These are phyloP conservation scores for Lasiodiplodia citricola DNA, from an alignment of 2,329 filamentous ascomycete genomes.

Conservation along the genomic window DNA sequence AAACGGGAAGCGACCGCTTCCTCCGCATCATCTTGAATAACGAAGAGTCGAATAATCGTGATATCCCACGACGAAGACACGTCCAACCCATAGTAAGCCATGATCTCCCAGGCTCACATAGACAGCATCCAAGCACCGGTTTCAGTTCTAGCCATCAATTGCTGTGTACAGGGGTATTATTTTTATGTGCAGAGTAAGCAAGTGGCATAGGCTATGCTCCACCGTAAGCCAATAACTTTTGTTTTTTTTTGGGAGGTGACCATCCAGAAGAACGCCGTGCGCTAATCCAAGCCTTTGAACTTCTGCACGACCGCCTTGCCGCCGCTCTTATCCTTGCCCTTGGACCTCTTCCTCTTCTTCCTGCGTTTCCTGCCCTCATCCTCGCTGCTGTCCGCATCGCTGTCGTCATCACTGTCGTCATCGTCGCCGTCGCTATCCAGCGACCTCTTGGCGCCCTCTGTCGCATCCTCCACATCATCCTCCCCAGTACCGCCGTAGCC, in stretches of 20 bases:
- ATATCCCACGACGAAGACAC: no score
- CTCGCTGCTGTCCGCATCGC: slow-evolving; percentile 42
- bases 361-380: slow-evolving; percentile 52
- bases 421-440: slow-evolving; percentile 49
- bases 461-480: slow-evolving; percentile 36
- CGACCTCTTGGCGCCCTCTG: slow-evolving; percentile 38
- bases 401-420: slow-evolving; percentile 35
- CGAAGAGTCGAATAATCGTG: no score
- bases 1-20: no score
- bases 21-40: no score
- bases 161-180: slow-evolving; percentile 14
- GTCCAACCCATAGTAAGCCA: no score
- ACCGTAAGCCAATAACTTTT: not conserved
- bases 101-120: no score
- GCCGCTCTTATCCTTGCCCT: slow-evolving; percentile 40
- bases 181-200: not conserved
- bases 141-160: not conserved
- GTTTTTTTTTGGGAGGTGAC: not conserved
- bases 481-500: slow-evolving; percentile 53
- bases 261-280: not conserved
- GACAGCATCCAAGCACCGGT: not conserved
- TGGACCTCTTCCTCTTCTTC: slow-evolving; percentile 51
- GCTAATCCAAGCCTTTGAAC: slow-evolving; percentile 40
- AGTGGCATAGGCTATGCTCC: not conserved
- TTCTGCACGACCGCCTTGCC: slow-evolving; percentile 35